A percentile compares a stretch with the other conserved stretches of the same genome.
These are phyloP conservation scores for Mycena leptocephala DNA, from an alignment of 768 basidiomycete genomes.

Conservation along the genomic window DNA sequence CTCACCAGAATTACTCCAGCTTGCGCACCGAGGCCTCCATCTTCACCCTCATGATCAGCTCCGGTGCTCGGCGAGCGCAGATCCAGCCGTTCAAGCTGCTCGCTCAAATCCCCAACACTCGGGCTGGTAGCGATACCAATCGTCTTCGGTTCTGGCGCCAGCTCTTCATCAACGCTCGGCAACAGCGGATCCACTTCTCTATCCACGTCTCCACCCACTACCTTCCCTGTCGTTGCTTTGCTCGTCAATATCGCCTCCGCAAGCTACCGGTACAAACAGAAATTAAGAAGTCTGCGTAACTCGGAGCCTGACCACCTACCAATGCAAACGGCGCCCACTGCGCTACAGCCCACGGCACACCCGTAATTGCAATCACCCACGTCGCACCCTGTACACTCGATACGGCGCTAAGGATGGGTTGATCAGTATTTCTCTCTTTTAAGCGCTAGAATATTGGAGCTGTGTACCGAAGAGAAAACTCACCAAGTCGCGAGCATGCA, in stretches of 20 bases:
- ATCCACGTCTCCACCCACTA: background rate
- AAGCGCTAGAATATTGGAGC: no score
- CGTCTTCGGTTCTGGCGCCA: background rate
- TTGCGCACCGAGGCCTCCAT: conserved; percentile 75
- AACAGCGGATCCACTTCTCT: background rate
- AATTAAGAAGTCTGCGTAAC: background rate
- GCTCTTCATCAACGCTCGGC: background rate
- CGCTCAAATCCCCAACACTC: background rate
- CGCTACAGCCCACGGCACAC: conserved; percentile 92
- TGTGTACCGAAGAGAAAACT: background rate
- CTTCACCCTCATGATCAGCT: conserved; percentile 20
- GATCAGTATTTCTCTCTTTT: background rate
- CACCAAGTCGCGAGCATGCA: conserved; percentile 92
- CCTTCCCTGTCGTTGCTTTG: conserved; percentile 41
- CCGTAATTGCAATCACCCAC: conserved; percentile 81
- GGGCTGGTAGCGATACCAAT: background rate
- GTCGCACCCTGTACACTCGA: conserved; percentile 81
- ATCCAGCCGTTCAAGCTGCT: conserved; percentile 10
- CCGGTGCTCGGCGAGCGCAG: background rate
- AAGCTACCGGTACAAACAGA: conserved; percentile 60
- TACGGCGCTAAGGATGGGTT: conserved; percentile 69
- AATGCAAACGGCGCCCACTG: conserved; percentile 96
- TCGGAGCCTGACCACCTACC: conserved; percentile 58
- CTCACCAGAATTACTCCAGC: conserved; percentile 90
- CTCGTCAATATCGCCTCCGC: conserved; percentile 89